phyloP scores from a whole-genome alignment of 805 yeast genomes.

The Maudiozyma saulgeensis region DNA sequence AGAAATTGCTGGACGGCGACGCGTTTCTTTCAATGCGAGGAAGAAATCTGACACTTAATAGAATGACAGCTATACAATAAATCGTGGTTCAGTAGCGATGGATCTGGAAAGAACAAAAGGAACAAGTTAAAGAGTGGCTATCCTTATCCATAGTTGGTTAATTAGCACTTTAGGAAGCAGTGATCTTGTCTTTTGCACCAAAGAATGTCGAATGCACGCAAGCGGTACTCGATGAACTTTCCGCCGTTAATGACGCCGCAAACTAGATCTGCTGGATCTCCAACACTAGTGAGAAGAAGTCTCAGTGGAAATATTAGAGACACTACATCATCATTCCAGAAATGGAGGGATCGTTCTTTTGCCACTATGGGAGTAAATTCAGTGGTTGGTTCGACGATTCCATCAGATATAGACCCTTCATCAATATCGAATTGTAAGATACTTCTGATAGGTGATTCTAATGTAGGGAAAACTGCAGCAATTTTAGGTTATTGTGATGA shows the following conservation, averaged over 20 bases:
- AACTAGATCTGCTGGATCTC: neutral
- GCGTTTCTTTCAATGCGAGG: neutral
- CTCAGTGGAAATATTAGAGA: neutral
- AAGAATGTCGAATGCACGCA: neutral
- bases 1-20: no score
- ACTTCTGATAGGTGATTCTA: conserved; percentile 37
- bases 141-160: no score
- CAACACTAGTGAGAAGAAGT: neutral
- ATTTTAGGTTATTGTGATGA: conserved; percentile 35
- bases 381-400: neutral
- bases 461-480: conserved; percentile 42
- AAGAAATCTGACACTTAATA: no score
- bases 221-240: neutral
- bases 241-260: neutral
- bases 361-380: no score
- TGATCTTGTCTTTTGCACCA: neutral
- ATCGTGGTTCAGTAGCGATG: no score
- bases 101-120: no score
- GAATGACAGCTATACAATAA: no score
- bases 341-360: neutral
- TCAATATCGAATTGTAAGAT: conserved; percentile 22
- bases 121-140: no score
- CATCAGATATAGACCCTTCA: neutral
- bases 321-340: neutral
- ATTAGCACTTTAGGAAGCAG: no score